Conservation (phyloP, 345 rosid species). For the Populus simonii region DNA sequence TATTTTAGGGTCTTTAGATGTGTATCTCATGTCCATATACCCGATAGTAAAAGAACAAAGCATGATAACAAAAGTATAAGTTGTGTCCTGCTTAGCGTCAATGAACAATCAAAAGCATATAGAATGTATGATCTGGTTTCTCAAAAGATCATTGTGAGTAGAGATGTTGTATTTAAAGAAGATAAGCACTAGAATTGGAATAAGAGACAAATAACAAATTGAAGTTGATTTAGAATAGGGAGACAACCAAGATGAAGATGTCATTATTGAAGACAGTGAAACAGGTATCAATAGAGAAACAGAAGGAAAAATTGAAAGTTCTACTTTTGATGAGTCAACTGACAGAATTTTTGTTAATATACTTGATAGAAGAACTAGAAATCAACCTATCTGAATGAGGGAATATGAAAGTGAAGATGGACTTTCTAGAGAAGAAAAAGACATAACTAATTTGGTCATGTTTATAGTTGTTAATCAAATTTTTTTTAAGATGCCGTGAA, state of each 20-base stretch:
- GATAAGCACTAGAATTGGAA: not conserved
- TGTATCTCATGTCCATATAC: not conserved
- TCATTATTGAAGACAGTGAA: rapidly evolving
- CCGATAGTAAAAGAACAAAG: not conserved
- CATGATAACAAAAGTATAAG: not conserved
- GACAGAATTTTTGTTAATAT: no score
- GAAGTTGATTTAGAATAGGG: not conserved
- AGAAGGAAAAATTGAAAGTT: no score
- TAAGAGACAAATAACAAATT: not conserved
- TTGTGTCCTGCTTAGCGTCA: not conserved
- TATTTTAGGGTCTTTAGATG: not conserved
- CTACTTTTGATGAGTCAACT: not conserved
- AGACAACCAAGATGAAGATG: not conserved
- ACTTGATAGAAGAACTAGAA: no score
- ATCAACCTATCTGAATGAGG: no score
- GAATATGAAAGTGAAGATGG: no score
- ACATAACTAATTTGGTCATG: no score
- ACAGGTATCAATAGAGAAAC: no score
- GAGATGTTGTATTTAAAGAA: not conserved
- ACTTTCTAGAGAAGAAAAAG: no score
- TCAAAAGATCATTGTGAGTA: not conserved
- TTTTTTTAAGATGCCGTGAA: not conserved
- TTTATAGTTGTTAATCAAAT: no score
- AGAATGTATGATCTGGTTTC: not conserved
- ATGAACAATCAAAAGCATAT: not conserved